Evolutionary conservation across 176 grass and related monocot species (phyloP), one percentile per base, ranked within the genome.

Genomic region (Oryza punctata): DNA sequence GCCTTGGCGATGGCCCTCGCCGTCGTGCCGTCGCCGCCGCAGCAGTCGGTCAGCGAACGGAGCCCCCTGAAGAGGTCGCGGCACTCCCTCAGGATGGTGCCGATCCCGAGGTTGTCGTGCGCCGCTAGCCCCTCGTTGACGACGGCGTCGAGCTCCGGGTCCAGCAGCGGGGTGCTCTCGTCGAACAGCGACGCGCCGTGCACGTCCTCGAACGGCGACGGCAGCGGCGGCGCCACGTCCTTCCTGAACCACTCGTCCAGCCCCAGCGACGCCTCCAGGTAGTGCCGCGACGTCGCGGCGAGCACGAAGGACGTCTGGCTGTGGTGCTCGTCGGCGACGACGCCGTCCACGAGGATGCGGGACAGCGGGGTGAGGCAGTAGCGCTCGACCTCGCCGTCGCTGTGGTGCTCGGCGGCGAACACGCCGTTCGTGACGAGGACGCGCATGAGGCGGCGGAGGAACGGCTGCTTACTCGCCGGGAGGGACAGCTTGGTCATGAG

Each of bases 191-290:
- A 28, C 23, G 27, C 41, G 12, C 63, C 75, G 13, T 78, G 82
- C 33, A 75, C 79, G 13, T 70, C n/a, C 54, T 70, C 28, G 45
- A 86, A 86, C 1, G 84, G 84, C 3, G 84, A 77, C 6, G 82
- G 45, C 4, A 26, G 32, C 44, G 14, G 15, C 35, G n/a, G 67
- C 67, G 25, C 74, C 76, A 6, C 78, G 23, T 84, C 81, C 2
- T 65, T 77, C 76, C 32, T 89, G 81, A 88, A 90, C 91, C 88
- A 90, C 16, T 87, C 65, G 12, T 59, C 73, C 29, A 88, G 12
- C 30, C n/a, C 21, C 29, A 79, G 2, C 1, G 75, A 28, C 0
- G 78, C 27, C 24, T 90, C 82, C 0, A 76, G 0, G 24, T 73
- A 18, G 49, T 59, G 7, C 2, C 13, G 41, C 21, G 89, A 75